Base-by-base conservation (phyloP, 495 filamentous ascomycete genomes). In the Aspergillus sclerotioniger region DNA sequence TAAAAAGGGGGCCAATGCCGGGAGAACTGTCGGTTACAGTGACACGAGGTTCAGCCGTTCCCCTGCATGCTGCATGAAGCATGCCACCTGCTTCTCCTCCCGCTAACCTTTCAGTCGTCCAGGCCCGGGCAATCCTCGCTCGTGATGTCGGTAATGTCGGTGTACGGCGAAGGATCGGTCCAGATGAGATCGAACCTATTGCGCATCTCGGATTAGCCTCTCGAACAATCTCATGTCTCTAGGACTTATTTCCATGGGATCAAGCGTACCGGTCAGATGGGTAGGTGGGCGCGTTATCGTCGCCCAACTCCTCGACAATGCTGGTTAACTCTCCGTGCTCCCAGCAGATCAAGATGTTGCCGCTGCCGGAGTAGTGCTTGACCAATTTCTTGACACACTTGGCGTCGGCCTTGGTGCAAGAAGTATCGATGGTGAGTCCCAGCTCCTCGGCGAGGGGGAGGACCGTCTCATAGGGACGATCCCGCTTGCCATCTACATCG, bases 311-410 rank as follows among this genome's bases (percentile, higher is more conserved):
- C 59, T 76, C 53, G 2, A 73, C 69, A 53, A 84, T 79, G 61
- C 78, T 72, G n/a, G 69, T 75, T 43, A 82, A 62, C 13, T 65
- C 60, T 28, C 71, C 67, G 60, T 85, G 81, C 58, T 84, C 75
- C 82, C 82, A 84, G 71, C 80, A 85, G 45, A 85, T 76, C 6
- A 85, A 63, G 9, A 85, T 78, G 60, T 85, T 85, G 29, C 80
- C 80, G 0, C 62, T 55, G 2, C 80, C 80, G 0, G 60, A 29
- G 32, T 81, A 84, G 1, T 39, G 58, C 3, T 80, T 61, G 1
- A 82, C 74, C 0, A 72, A 74, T 3, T 80, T 57, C 53, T 71
- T 68, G 3, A 83, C 82, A 45, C 76, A 82, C 7, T 71, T 56
- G 0, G 62, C 49, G 48, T 85, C 80, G 52, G 81, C 73, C 0